Conservation (phyloP, 1,284 basidiomycete species). For the Leccinum subspadiceum region DNA sequence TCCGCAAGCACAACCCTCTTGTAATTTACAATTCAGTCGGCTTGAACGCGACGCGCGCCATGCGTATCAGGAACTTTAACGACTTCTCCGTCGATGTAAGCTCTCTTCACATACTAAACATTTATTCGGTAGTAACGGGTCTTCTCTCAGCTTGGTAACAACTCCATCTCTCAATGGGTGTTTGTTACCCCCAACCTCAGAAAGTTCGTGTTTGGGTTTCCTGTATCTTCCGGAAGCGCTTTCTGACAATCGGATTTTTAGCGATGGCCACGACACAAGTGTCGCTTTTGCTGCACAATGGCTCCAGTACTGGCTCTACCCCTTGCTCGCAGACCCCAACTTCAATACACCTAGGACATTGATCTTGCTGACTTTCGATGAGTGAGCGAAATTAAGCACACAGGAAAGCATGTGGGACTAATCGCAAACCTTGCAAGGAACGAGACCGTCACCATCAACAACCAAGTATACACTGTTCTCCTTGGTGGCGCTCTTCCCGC, state of each 20-base stretch:
- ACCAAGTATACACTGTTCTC: slow-evolving; percentile 47
- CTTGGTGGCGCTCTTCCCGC: slow-evolving; percentile 53
- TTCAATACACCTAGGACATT: slow-evolving; percentile 54
- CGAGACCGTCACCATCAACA: slow-evolving; percentile 44
- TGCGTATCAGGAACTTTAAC: slow-evolving; percentile 63
- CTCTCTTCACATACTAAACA: slow-evolving; percentile 39
- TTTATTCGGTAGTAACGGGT: slow-evolving; percentile 28
- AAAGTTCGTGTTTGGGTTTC: slow-evolving; percentile 13
- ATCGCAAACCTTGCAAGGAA: slow-evolving; percentile 37
- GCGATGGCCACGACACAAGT: slow-evolving; percentile 50
- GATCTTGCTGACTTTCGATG: slow-evolving; percentile 53
- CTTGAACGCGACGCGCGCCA: slow-evolving; percentile 39
- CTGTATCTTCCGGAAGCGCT: background rate
- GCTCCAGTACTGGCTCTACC: slow-evolving; percentile 52
- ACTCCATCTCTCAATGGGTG: slow-evolving; percentile 55
- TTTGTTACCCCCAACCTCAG: slow-evolving; percentile 61
- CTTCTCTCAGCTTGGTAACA: slow-evolving; percentile 27
- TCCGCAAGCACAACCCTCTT: slow-evolving; percentile 61
- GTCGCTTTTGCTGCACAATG: slow-evolving; percentile 49
- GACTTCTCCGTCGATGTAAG: slow-evolving; percentile 52
- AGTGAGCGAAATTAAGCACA: slow-evolving; percentile 17
- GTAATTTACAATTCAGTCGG: slow-evolving; percentile 52
- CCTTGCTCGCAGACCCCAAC: slow-evolving; percentile 44
- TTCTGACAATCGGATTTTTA: slow-evolving; percentile 26
- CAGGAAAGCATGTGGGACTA: background rate